These are phyloP conservation scores for Phytophthora cactorum DNA, from an alignment of 352 stramenopile genomes.

Conservation along the genomic window DNA sequence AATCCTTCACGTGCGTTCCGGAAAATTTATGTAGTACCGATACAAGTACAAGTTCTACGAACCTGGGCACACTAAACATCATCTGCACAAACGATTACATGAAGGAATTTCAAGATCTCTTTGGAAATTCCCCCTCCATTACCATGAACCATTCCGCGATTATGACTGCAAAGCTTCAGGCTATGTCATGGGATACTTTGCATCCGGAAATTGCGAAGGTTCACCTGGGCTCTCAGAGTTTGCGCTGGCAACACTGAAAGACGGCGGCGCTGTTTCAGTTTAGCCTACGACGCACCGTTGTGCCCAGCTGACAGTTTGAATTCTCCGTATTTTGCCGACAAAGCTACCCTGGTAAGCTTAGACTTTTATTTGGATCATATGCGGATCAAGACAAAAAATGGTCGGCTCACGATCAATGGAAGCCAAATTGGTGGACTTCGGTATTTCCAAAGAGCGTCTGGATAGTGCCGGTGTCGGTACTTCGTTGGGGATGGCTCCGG, in stretches of 20 bases:
- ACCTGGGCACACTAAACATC: background rate
- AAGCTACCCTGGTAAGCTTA: no score
- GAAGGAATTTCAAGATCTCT: constrained; percentile 7
- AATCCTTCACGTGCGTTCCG: background rate
- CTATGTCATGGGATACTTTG: background rate
- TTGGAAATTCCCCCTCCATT: constrained; percentile 4
- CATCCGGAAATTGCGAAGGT: constrained; percentile 18
- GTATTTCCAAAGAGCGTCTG: constrained; percentile 23
- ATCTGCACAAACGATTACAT: constrained; percentile 14
- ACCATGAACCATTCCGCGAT: background rate
- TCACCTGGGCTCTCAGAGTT: background rate
- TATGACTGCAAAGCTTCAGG: background rate
- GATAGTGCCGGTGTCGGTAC: constrained; percentile 21
- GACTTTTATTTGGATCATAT: no score
- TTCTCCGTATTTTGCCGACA: background rate
- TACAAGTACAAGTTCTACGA: background rate
- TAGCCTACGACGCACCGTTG: background rate
- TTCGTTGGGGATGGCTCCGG: constrained; percentile 1
- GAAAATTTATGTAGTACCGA: background rate
- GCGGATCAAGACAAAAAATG: no score
- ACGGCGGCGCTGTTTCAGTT: constrained; percentile 7
- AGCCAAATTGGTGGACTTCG: constrained; percentile 41
- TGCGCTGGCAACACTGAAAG: constrained; percentile 1
- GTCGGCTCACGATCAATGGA: constrained; percentile 5
- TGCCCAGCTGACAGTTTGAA: constrained; percentile 1